phyloP scores from a whole-genome alignment of 805 yeast genomes.

The Candida montana region DNA sequence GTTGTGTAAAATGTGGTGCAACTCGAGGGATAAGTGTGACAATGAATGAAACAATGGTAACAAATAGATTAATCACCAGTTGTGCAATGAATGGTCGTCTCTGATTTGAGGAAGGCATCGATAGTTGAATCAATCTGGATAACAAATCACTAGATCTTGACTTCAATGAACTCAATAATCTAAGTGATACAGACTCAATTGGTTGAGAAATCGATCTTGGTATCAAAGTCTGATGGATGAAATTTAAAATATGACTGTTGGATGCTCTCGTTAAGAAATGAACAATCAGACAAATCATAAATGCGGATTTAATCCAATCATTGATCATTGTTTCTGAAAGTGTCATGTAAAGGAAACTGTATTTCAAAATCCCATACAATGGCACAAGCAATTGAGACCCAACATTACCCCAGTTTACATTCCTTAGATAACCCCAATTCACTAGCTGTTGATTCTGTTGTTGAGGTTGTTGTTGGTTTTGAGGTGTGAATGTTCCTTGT shows the following conservation, averaged over 20 bases:
- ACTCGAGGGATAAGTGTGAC: background rate
- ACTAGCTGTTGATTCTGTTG: background rate
- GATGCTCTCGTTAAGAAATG: slow-evolving; percentile 3
- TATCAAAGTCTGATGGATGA: background rate
- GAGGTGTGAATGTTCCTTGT: background rate
- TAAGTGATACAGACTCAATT: background rate
- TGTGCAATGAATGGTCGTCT: background rate
- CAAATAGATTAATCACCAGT: background rate
- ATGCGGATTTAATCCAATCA: background rate
- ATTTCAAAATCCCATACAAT: background rate
- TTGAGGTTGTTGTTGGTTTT: background rate
- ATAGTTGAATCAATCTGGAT: background rate
- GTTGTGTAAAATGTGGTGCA: background rate
- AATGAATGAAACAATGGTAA: background rate
- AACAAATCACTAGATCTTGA: background rate
- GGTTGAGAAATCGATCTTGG: background rate
- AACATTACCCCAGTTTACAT: background rate
- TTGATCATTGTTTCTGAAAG: background rate
- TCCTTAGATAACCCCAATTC: background rate
- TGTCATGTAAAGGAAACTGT: background rate
- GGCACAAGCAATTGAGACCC: background rate
- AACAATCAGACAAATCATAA: background rate
- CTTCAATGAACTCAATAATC: background rate
- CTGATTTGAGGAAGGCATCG: background rate
- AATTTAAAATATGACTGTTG: slow-evolving; percentile 1